Evolutionary conservation across 2,329 filamentous ascomycete genomes (phyloP), one percentile per base, ranked within the genome.

Genomic region (Alternaria gaisen): DNA sequence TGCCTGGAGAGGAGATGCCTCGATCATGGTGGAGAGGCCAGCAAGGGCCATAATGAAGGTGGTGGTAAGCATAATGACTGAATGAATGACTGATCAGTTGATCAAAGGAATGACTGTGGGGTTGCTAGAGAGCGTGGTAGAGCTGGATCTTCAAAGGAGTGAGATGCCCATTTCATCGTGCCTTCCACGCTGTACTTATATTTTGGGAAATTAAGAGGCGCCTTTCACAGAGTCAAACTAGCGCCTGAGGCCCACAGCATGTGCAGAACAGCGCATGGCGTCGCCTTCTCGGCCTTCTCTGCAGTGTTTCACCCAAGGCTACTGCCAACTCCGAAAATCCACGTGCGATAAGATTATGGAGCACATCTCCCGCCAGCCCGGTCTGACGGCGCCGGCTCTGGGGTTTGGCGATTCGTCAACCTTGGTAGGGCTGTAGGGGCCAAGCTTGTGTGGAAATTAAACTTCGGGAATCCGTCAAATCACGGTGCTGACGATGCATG

Each of bases 41-140:
- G 70, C 72, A 38, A 75, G 69, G 71, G 72, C 65, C 59, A 74
- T 51, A 54, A 75, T 58, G 61, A 68, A 53, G 32, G 71, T 64
- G 28, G 67, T 63, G 48, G 68, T 68, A 63, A 72, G 66, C 60
- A 65, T 72, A 38, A 54, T 26, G 24, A 26, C 2, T 63, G 57
- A 65, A 60, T 56, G 54, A 58, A 58, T 56, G 56, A 55, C 47
- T 44, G 51, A 22, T 38, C 41, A 56, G 38, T 32, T 38, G 67
- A 55, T 26, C 42, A 53, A 42, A 58, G 43, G 47, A 69, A 66
- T 50, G 66, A 66, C 36, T 63, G 66, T 64, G 61, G 51, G 54
- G 47, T 63, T 59, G 53, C 57, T 60, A 60, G 36, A 60, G 60
- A 63, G 43, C 57, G 57, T 54, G 48, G 38, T 56, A 36, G 26